Evolutionary conservation across 805 yeast genomes (phyloP), one percentile per base, ranked within the genome.

Genomic region (Deakozyma indianensis): DNA sequence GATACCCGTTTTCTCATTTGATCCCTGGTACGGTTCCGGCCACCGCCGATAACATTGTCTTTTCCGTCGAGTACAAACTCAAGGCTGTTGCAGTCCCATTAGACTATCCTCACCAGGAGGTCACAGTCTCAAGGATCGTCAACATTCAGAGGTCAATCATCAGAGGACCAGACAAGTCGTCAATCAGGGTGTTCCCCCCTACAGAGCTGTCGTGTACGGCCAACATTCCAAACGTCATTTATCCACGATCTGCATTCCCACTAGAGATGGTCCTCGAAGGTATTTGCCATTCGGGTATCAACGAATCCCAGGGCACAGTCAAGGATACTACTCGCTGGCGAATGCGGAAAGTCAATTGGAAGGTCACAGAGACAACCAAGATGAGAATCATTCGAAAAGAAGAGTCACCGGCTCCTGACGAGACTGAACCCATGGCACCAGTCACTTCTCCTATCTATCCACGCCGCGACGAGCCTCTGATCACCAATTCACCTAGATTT

Each of bases 171-270:
- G 96, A 88, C 58, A 71, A 87, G 53, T 85, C 83, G 56, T 84
- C 95, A 1, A 65, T 86, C 32, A 73, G 99, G 49, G 84, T 92
- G 1, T 92, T 92, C 62, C 98, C 98, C 1, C 97, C 99, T 4
- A 90, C 97, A 0, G 83, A 82, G 40, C 80, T 92, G 29, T 80
- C 86, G 2, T 94, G 95, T 4, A 76, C 82, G 23, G 92, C 94
- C 5, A 82, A 80, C 15, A 67, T 92, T 43, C 98, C 98, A 1
- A 83, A 83, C 51, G 95, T 87, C 15, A 73, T 84, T 25, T 84
- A 84, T 60, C 97, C 97, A 11, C 80, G 83, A 58, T 81, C 95
- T 0, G 70, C 80, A 0, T 85, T 92, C 57, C 82, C 92, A 0
- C 70, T 90, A 21, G 96, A 87, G 57, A 67, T 92, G 56, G 77